Base-by-base conservation (phyloP, 2,329 filamentous ascomycete genomes). In the Talaromyces sp. region DNA sequence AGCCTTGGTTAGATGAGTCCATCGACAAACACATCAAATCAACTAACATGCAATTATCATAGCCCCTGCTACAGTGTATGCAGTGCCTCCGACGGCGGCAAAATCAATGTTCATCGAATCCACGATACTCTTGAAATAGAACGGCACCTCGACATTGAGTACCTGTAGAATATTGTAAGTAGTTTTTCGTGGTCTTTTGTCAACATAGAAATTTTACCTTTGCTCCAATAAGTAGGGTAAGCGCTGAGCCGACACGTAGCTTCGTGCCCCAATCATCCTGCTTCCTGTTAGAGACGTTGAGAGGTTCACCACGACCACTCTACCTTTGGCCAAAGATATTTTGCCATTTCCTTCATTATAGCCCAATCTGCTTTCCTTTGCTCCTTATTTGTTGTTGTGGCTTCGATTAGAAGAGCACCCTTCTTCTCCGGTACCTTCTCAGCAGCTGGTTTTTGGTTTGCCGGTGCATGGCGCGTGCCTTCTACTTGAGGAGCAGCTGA, bases 51-150 rank as follows among this genome's bases (percentile, higher is more conserved):
- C 94, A 65, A 99, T 78, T 59, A 99, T 94, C 85, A 97, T 92
- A 61, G 90, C 89, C 3, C 94, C 93, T 11, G 92, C 94, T 8
- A 96, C 88, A 0, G 91, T 92, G 57, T 88, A 90, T 29, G 91
- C 92, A 0, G 92, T 96, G 8, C 92, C 92, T n/a, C 92, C 93
- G 6, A 90, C 79, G 17, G 88, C 83, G n/a, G 85, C 84, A 72
- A 96, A 88, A 74, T 99, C 94, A 66, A 99, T 85, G 74, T 99
- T 99, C 91, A 99, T 96, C 21, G 91, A 87, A 75, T 99, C 95
- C 48, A 99, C 91, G 65, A 99, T 97, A 75, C 80, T 92, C 81
- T 97, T 97, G 81, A 99, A 99, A 81, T 97, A 99, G 73, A 99
- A 99, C 0, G 94, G 94, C 53, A 99, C 91, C 79, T 99, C 92